Evolutionary conservation across 208 protist genomes (phyloP).

Genomic region (Trypanosoma theileri): DNA sequence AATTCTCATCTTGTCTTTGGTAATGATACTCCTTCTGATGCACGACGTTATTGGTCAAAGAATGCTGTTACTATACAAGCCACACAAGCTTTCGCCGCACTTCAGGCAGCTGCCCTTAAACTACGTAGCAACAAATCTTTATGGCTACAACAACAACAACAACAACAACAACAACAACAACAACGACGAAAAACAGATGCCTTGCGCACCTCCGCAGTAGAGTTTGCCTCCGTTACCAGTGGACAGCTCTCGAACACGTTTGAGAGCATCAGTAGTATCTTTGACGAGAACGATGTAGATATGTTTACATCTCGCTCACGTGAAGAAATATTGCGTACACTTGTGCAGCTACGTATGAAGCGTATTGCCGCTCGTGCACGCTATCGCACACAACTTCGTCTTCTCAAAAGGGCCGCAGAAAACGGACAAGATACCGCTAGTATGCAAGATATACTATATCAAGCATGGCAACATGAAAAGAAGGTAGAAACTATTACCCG

Average conservation of each 20-base stretch:
- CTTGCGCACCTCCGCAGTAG: too few relatives aligned
- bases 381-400: constrained; percentile 2
- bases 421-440: neutral
- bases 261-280: too few relatives aligned
- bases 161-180: too few relatives aligned
- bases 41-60: constrained; percentile 13
- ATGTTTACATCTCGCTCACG: constrained; percentile 4
- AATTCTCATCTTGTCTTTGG: too few relatives aligned
- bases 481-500: constrained; percentile 5
- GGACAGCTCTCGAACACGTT: too few relatives aligned
- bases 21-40: too few relatives aligned
- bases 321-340: constrained; percentile 10
- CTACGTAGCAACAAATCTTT: neutral
- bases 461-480: constrained; percentile 9
- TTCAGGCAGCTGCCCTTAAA: constrained; percentile 11
- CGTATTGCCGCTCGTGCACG: constrained; percentile 23
- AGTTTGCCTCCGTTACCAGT: too few relatives aligned
- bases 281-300: constrained; percentile 11
- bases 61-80: constrained; percentile 14
- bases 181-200: neutral
- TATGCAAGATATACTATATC: constrained; percentile 14
- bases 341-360: constrained; percentile 28
- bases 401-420: constrained; percentile 10
- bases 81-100: constrained; percentile 14
- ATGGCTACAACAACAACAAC: neutral